Percentiles rank a stretch among this genome's conserved stretches.
phyloP scores from a whole-genome alignment of 148 eudicot species.

The Chenopodium album region DNA sequence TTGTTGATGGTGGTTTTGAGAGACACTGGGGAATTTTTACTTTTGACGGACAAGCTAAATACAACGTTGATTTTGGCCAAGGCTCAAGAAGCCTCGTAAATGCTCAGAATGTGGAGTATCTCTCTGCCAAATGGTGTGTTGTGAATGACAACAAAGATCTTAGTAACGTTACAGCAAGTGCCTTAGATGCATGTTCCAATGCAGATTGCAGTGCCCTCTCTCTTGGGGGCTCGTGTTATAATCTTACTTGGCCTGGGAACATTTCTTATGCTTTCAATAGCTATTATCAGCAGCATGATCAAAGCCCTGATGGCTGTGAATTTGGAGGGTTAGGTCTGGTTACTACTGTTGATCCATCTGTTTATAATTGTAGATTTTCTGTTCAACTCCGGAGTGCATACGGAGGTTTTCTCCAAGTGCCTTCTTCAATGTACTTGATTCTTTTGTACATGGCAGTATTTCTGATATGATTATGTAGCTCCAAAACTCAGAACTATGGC shows the following conservation, averaged over 20 bases:
- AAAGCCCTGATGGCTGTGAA: conserved; percentile 66
- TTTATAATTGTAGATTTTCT: conserved; percentile 61
- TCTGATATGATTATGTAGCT: conserved; percentile 23
- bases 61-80: conserved; percentile 51
- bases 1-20: conserved; percentile 54
- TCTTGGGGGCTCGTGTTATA: conserved; percentile 77
- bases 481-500: background rate
- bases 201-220: conserved; percentile 71
- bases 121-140: conserved; percentile 80
- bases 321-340: conserved; percentile 86
- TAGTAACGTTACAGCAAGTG: conserved; percentile 54
- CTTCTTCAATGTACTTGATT: conserved; percentile 27
- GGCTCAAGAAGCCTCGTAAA: conserved; percentile 51
- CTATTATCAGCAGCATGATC: conserved; percentile 82
- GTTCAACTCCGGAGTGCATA: conserved; percentile 53
- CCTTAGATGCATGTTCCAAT: conserved; percentile 53
- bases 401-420: conserved; percentile 27
- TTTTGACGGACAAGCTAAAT: conserved; percentile 94
- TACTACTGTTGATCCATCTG: conserved; percentile 83
- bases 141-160: conserved; percentile 68
- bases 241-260: conserved; percentile 77
- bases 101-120: conserved; percentile 71
- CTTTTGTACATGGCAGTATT: conserved; percentile 29
- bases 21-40: conserved; percentile 90
- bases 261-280: conserved; percentile 85